Conservation (phyloP, 768 basidiomycete species). For the Leccinum broughii region DNA sequence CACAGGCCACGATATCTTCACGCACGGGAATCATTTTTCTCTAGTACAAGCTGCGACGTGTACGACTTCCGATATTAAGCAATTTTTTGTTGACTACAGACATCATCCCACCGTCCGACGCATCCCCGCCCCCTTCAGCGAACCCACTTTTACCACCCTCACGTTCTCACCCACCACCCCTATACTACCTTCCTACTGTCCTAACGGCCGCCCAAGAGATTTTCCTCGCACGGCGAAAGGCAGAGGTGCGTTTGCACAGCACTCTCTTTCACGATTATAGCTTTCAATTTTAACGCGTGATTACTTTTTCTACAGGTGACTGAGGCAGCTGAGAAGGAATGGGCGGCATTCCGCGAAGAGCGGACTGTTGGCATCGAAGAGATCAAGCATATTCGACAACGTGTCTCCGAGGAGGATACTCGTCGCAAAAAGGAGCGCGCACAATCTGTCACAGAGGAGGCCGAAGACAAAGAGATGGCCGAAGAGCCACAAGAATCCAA, state of each 20-base stretch:
- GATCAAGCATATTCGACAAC: conserved; percentile 58
- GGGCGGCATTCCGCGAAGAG: conserved; percentile 63
- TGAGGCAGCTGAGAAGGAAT: conserved; percentile 68
- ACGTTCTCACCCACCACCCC: conserved; percentile 70
- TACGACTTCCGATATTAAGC: conserved; percentile 68
- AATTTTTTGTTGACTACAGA: conserved; percentile 80
- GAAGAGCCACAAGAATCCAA: conserved; percentile 24
- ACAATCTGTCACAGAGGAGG: conserved; percentile 33
- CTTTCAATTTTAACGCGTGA: conserved; percentile 1
- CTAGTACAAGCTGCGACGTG: conserved; percentile 75
- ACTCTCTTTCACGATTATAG: neutral
- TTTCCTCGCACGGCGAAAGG: conserved; percentile 61
- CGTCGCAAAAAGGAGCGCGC: conserved; percentile 45
- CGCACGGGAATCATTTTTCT: neutral
- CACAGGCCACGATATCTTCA: neutral
- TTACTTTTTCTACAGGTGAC: conserved; percentile 44
- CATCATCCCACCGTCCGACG: conserved; percentile 45
- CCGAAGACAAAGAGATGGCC: conserved; percentile 37
- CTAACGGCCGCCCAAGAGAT: conserved; percentile 69
- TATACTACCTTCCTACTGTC: conserved; percentile 75
- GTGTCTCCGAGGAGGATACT: conserved; percentile 65
- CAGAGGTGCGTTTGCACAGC: conserved; percentile 47
- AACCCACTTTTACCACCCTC: conserved; percentile 49
- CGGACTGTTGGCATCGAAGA: conserved; percentile 59
- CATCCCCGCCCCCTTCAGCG: conserved; percentile 29